Evolutionary conservation across 2,329 filamentous ascomycete genomes (phyloP).

Genomic region (Venturia nashicola): DNA sequence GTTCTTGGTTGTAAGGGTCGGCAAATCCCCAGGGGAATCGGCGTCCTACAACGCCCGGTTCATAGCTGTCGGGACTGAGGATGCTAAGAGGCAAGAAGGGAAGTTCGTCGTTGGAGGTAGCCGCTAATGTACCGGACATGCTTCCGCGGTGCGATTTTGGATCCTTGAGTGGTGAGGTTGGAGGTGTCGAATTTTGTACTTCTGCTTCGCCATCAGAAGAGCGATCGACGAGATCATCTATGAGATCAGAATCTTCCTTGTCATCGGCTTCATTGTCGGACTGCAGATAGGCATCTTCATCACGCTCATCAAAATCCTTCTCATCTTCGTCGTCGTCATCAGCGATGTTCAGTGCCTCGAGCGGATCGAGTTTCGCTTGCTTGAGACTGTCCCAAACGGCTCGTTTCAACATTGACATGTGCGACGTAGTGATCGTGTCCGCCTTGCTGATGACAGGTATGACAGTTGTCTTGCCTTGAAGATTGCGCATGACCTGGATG

Average conservation of each 20-base stretch:
- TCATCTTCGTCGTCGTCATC: constrained; percentile 54
- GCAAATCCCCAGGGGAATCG: constrained; percentile 96
- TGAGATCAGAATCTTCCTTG: constrained; percentile 17
- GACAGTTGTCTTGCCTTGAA: constrained; percentile 89
- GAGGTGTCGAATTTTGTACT: constrained; percentile 19
- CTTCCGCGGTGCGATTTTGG: constrained; percentile 25
- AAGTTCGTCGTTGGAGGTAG: constrained; percentile 30
- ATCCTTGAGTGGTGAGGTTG: constrained; percentile 20
- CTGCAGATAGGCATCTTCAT: constrained; percentile 34
- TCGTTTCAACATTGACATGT: constrained; percentile 87
- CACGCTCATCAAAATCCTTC: constrained; percentile 35
- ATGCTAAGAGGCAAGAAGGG: constrained; percentile 82
- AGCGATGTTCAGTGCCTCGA: constrained; percentile 75
- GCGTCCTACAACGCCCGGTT: constrained; percentile 66
- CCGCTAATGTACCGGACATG: constrained; percentile 25
- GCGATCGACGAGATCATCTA: constrained; percentile 25
- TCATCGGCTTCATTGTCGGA: constrained; percentile 28
- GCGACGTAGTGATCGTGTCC: constrained; percentile 87
- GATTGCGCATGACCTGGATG: constrained; percentile 72
- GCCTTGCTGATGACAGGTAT: constrained; percentile 94
- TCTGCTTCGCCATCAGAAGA: constrained; percentile 22
- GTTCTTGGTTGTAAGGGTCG: constrained; percentile 77
- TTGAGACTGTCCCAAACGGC: constrained; percentile 83
- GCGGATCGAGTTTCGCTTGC: constrained; percentile 71
- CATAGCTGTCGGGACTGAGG: constrained; percentile 86